Evolutionary conservation across 805 yeast genomes (phyloP), one percentile per base, ranked within the genome.

Genomic region (Candida tallmaniae): DNA sequence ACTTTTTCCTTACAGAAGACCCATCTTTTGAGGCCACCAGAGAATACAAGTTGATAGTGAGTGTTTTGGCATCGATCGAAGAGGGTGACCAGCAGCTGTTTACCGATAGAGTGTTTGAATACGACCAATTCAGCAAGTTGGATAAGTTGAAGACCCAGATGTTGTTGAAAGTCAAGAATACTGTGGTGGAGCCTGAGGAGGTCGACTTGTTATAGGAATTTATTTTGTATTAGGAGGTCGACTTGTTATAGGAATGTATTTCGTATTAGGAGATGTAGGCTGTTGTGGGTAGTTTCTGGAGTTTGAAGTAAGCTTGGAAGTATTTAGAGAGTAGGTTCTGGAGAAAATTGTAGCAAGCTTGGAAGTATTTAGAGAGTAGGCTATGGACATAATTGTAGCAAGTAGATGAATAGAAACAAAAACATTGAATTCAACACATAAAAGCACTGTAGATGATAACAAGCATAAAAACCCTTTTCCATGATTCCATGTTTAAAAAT

Each of bases 141-240:
- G 98, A 93, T 56, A 85, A 83, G 51, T 83, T 95, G 82, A 87
- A 85, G 66, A 85, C 96, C 9, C 78, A 83, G 19, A 65, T 93
- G 32, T 71, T 93, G 46, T 71, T 90, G 48, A 83, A 82, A 60
- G 80, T 93, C 50, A 93, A 93, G 64, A 80, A 74, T 45, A 62
- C 73, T 3, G 79, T 86, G 31, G 75, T 78, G 23, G 79, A 75
- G 35, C 82, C 78, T 31, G 95, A 83, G 38, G 93, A 83, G 32
- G 35, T 33, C 22, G 32, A 29, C 31, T 33, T 32, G 26, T 39
- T 31, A 26, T 7, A 22, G 12, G 8, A 13, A 22, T 20, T 29
- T 12, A 4, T 29, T 8, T 20, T 29, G 16, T 12, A 20, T 6
- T 14, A 27, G 18, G 6, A n/a, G 26, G 12, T 23, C 12, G 6